Percentiles rank a stretch among this genome's conserved stretches.
phyloP scores from a whole-genome alignment of 2,329 filamentous ascomycete genomes.

The Aspergillus oerlinghausenensis region DNA sequence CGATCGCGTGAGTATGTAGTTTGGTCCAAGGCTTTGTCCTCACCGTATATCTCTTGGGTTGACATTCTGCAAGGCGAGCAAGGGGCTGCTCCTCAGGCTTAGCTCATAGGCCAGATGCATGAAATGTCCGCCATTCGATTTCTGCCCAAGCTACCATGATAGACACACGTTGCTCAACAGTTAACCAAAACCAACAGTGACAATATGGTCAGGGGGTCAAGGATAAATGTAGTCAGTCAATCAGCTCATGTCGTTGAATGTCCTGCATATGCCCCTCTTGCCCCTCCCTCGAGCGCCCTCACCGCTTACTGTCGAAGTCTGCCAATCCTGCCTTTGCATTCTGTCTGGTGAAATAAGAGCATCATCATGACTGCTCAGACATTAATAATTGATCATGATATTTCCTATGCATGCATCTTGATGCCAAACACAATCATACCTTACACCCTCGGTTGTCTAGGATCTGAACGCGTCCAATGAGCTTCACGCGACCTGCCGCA shows the following conservation, averaged over 20 bases:
- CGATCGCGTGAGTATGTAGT: constrained; percentile 8
- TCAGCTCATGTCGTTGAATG: constrained; percentile 1
- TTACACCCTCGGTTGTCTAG: not conserved
- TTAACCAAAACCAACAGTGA: constrained; percentile 11
- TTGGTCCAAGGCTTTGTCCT: constrained; percentile 4
- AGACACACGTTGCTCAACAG: constrained; percentile 4
- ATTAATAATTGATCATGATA: not conserved
- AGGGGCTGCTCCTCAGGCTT: constrained; percentile 9
- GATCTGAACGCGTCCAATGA: not conserved
- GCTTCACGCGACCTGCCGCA: not conserved
- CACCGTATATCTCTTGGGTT: constrained; percentile 17
- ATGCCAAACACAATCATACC: not conserved
- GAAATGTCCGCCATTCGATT: constrained; percentile 13
- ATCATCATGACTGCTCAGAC: not conserved
- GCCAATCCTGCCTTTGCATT: constrained; percentile 7
- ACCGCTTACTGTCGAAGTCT: constrained; percentile 12
- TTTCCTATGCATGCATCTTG: not conserved
- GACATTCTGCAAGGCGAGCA: constrained; percentile 16
- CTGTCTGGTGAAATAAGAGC: not conserved
- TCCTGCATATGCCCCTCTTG: constrained; percentile 9
- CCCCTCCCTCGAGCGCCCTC: constrained; percentile 7
- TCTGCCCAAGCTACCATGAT: constrained; percentile 20
- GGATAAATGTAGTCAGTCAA: constrained; percentile 14
- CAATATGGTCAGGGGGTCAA: constrained; percentile 5
- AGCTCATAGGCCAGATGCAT: constrained; percentile 11